A percentile compares a stretch with the other conserved stretches of the same genome.
Conservation (phyloP, 257 asterid genomes). For the Parsonsia alboflavescens region DNA sequence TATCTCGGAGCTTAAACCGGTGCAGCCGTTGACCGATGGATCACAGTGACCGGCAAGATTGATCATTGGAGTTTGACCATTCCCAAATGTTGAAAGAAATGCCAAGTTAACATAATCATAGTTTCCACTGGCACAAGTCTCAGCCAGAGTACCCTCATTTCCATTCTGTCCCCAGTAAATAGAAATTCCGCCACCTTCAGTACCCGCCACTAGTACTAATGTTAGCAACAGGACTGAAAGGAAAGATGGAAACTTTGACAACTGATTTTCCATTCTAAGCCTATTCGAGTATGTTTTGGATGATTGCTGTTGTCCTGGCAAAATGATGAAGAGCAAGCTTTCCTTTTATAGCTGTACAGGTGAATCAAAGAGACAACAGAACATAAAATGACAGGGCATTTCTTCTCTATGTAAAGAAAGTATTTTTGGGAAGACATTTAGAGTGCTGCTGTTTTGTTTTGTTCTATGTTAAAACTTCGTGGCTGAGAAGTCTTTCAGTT, state of each 20-base stretch:
- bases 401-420: too few species aligned
- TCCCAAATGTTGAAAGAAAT: conserved; percentile 43
- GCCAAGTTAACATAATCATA: conserved; percentile 36
- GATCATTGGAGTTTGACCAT: conserved; percentile 38
- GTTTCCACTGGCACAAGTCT: conserved; percentile 42
- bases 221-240: background rate
- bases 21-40: conserved; percentile 36
- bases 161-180: conserved; percentile 58
- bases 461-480: too few species aligned
- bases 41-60: conserved; percentile 58
- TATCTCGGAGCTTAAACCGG: conserved; percentile 33
- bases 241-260: background rate
- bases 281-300: too few species aligned
- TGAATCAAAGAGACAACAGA: too few species aligned
- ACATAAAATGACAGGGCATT: too few species aligned
- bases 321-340: too few species aligned
- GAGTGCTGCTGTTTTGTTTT: too few species aligned
- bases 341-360: too few species aligned
- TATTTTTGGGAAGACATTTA: too few species aligned
- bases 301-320: too few species aligned
- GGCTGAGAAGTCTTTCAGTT: too few species aligned
- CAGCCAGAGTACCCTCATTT: conserved; percentile 45
- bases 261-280: conserved; percentile 5
- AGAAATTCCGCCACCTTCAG: conserved; percentile 46
- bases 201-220: too few species aligned